phyloP scores from a whole-genome alignment of 2,329 filamentous ascomycete genomes.

The Hymenoscyphus linearis region DNA sequence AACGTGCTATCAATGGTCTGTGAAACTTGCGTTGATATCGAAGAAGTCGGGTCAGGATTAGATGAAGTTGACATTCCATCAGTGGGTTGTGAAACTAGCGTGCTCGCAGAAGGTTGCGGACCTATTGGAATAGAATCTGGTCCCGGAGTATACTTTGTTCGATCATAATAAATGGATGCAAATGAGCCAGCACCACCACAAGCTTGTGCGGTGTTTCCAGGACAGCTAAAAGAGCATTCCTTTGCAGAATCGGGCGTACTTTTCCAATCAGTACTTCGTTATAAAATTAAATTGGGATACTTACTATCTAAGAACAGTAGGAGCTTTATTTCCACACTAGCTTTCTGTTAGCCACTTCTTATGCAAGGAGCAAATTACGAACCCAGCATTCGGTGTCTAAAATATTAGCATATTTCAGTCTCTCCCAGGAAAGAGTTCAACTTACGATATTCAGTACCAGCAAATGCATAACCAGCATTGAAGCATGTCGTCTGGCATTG shows the following conservation, averaged over 20 bases:
- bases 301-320: constrained; percentile 22
- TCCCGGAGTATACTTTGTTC: constrained; percentile 25
- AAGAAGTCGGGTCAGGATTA: background rate
- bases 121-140: constrained; percentile 8
- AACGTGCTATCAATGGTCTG: background rate
- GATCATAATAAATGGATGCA: constrained; percentile 33
- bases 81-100: background rate
- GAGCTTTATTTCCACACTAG: constrained; percentile 30
- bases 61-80: background rate
- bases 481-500: constrained; percentile 32
- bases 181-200: constrained; percentile 30
- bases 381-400: constrained; percentile 20
- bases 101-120: background rate
- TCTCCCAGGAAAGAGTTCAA: background rate
- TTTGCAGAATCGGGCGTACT: constrained; percentile 23
- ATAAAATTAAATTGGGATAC: background rate
- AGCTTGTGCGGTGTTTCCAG: constrained; percentile 18
- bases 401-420: background rate
- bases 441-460: constrained; percentile 32
- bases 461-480: constrained; percentile 30
- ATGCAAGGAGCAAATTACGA: background rate
- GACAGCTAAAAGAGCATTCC: constrained; percentile 19
- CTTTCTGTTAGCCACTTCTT: constrained; percentile 6
- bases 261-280: constrained; percentile 3
- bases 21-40: background rate